Percentiles rank a stretch among this genome's conserved stretches.
Conservation (phyloP, 1,284 basidiomycete species). For the Cryptococcus depauperatus region DNA sequence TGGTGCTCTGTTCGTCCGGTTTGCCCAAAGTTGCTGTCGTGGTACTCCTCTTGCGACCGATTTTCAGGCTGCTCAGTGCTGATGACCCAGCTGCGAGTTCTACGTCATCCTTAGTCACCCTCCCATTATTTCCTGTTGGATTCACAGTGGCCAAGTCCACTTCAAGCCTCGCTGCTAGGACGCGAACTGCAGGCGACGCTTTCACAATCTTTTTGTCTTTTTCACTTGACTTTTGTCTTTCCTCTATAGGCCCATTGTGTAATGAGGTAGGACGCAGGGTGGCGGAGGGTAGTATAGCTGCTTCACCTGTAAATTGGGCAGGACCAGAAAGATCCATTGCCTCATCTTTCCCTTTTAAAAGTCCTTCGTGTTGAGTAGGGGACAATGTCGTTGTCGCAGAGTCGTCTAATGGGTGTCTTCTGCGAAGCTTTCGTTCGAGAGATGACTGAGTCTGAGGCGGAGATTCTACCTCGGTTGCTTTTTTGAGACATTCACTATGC, state of each 20-base stretch:
- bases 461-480: constrained; percentile 2
- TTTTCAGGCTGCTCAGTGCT: background rate
- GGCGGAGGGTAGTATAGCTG: constrained; percentile 28
- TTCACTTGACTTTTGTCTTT: background rate
- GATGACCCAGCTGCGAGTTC: constrained; percentile 43
- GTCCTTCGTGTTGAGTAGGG: background rate
- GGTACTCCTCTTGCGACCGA: background rate
- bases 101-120: constrained; percentile 59
- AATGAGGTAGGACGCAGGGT: background rate
- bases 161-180: constrained; percentile 28
- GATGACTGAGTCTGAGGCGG: background rate
- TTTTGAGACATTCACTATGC: constrained; percentile 7
- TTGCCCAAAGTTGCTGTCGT: constrained; percentile 5
- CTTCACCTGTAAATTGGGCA: constrained; percentile 34
- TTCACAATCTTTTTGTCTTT: constrained; percentile 17
- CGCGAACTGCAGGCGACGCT: constrained; percentile 34
- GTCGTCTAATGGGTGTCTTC: background rate
- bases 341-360: constrained; percentile 11
- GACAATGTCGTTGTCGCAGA: background rate
- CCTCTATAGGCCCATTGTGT: background rate
- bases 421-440: background rate
- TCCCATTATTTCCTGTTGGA: constrained; percentile 52
- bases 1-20: constrained; percentile 16
- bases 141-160: constrained; percentile 49
- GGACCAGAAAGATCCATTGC: constrained; percentile 20